A percentile compares a stretch with the other conserved stretches of the same genome.
Evolutionary conservation across 2,329 filamentous ascomycete genomes (phyloP).

Genomic region (Aspergillus pseudoterreus): DNA sequence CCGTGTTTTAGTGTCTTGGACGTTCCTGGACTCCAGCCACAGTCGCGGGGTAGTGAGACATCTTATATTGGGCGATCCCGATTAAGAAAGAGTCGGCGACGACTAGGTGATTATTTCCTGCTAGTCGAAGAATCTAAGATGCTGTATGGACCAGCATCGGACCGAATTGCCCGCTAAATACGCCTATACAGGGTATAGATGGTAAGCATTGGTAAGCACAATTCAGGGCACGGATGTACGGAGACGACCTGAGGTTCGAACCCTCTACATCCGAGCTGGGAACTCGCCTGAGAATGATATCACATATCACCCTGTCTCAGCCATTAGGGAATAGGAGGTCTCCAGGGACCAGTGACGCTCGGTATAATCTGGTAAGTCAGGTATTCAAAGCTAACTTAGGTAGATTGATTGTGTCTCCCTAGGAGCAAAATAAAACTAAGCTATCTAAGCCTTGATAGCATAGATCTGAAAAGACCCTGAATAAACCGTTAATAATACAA

Average conservation of each 20-base stretch:
- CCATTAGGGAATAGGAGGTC: too few species aligned
- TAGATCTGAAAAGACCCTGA: slow-evolving; percentile 51
- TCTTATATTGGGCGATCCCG: background rate
- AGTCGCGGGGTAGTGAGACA: slow-evolving; percentile 9
- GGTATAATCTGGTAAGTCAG: too few species aligned
- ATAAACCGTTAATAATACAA: slow-evolving; percentile 1
- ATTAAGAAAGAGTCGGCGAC: background rate
- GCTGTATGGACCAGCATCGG: background rate
- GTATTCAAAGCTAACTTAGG: too few species aligned
- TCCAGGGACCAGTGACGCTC: too few species aligned
- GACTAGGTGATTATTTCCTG: background rate
- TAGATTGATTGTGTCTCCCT: too few species aligned
- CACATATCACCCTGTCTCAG: too few species aligned
- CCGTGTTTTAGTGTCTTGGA: background rate
- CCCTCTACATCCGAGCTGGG: slow-evolving; percentile 3
- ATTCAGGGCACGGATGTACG: background rate
- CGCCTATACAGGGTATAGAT: background rate
- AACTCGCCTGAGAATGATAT: too few species aligned
- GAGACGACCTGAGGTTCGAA: background rate
- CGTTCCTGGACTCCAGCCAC: slow-evolving; percentile 3
- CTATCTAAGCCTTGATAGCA: slow-evolving; percentile 40
- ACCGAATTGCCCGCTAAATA: too few species aligned
- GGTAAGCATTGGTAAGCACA: background rate
- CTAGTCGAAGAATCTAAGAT: background rate
- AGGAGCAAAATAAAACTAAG: too few species aligned